Conservation (phyloP, 1,139 yeast species). For the Pichia sp. region DNA sequence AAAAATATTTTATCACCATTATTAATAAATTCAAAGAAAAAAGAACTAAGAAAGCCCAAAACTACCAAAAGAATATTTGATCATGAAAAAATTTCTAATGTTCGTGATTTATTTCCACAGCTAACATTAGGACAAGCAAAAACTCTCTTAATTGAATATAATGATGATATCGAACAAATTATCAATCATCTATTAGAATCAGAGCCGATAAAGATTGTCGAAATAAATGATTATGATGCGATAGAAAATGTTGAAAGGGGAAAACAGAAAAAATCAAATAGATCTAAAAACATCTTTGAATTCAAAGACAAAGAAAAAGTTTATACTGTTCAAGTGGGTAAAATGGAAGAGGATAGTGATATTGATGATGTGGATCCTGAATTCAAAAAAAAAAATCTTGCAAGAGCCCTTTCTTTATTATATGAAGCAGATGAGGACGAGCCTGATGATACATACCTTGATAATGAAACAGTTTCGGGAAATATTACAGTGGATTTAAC, state of each 20-base stretch:
- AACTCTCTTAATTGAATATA: constrained; percentile 41
- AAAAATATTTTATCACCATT: constrained; percentile 38
- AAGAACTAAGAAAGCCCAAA: not conserved
- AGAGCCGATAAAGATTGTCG: constrained; percentile 39
- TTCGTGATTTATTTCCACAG: constrained; percentile 57
- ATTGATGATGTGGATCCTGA: constrained; percentile 31
- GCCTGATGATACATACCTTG: constrained; percentile 80
- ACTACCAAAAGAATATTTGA: constrained; percentile 21
- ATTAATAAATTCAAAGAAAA: constrained; percentile 23
- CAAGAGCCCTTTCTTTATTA: constrained; percentile 57
- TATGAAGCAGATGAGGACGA: constrained; percentile 75
- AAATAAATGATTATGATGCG: constrained; percentile 19
- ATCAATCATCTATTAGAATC: constrained; percentile 56
- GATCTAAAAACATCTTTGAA: constrained; percentile 11
- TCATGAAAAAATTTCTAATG: constrained; percentile 36
- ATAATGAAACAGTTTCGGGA: constrained; percentile 49
- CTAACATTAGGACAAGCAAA: constrained; percentile 41
- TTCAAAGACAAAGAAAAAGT: constrained; percentile 13
- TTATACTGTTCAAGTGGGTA: constrained; percentile 28
- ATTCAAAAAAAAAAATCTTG: constrained; percentile 49
- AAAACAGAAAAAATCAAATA: not conserved
- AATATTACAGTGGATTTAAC: constrained; percentile 6
- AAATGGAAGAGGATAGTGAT: constrained; percentile 22
- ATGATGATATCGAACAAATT: constrained; percentile 50
- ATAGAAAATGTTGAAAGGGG: not conserved